Evolutionary conservation across 495 filamentous ascomycete species (phyloP), one percentile per base, ranked within the genome.

Genomic region (Aspergillus taichungensis): DNA sequence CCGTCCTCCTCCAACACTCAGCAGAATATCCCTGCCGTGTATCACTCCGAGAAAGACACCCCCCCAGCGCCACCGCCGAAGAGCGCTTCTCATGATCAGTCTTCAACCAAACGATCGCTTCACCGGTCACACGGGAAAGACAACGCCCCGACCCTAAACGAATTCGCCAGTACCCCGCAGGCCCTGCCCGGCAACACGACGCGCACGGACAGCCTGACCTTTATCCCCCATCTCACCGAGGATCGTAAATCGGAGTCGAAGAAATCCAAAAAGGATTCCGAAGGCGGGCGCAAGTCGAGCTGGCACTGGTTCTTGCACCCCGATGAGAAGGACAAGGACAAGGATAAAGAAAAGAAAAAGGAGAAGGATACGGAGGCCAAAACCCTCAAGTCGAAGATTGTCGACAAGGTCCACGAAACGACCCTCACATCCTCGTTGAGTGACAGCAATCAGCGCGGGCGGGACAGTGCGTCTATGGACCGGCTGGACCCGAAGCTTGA

Each of bases 351-450:
- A 43, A 69, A 74, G 57, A 56, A 59, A 31, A 64, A 71, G 61
- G 71, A 77, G 27, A 80, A 77, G 59, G 73, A 79, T 32, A 74
- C 73, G 42, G 80, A 77, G 30, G 74, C 72, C 46, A 81, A 79
- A 52, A 82, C 75, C 59, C 73, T 63, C 29, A 80, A 73, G 54
- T 62, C 66, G 29, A 91, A 84, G 61, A 52, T 64, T 7, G 60
- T 70, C 12, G 83, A 86, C 30, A 79, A 73, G 47, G 56, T 61
- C 11, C 68, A 67, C 29, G 88, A 90, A 50, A 84, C 79, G 52
- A 79, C 89, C 14, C 80, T 96, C 50, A 73, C 88, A 24, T 86
- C 94, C 55, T 82, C 76, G 45, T 90, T 91, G 0, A 87, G 88
- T 55, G 89, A 86, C 43, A 66, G 66, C 40, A 63, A 54, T 45